These are phyloP conservation scores for Botrytis hyacinthi DNA, from an alignment of 2,329 filamentous ascomycete genomes.

Conservation along the genomic window DNA sequence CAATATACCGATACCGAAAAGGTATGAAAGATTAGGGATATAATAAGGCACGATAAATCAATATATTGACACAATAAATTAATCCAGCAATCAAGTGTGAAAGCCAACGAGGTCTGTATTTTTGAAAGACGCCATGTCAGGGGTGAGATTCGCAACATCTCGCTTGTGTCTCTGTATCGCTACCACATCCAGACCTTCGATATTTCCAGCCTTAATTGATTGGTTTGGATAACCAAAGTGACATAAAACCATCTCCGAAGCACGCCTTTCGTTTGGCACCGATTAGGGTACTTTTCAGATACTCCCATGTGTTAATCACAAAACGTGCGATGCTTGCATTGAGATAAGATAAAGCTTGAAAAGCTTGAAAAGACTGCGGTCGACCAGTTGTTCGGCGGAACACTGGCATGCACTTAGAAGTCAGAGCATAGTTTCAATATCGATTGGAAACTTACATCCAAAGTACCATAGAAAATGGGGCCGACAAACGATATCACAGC, in stretches of 20 bases:
- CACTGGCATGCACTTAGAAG: not conserved
- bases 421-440: not conserved
- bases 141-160: slow-evolving; percentile 20
- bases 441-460: not conserved
- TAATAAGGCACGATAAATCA: not conserved
- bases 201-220: not conserved
- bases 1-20: slow-evolving; percentile 8
- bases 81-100: slow-evolving; percentile 18
- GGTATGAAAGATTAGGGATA: not conserved
- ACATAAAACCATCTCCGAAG: slow-evolving; percentile 6
- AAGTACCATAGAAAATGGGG: slow-evolving; percentile 11
- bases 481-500: slow-evolving; percentile 15
- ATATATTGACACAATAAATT: slow-evolving; percentile 10
- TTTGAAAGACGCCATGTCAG: slow-evolving; percentile 16
- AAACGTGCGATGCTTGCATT: not conserved
- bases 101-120: not conserved
- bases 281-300: not conserved
- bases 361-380: slow-evolving; percentile 8
- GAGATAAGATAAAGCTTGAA: slow-evolving; percentile 13
- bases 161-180: slow-evolving; percentile 11
- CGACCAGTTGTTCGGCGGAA: not conserved
- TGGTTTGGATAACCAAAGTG: slow-evolving; percentile 6
- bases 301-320: not conserved
- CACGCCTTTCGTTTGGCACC: slow-evolving; percentile 13
- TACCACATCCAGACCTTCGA: not conserved